phyloP scores from a whole-genome alignment of 2,329 filamentous ascomycete genomes.

The Tolypocladium ovalisporum region DNA sequence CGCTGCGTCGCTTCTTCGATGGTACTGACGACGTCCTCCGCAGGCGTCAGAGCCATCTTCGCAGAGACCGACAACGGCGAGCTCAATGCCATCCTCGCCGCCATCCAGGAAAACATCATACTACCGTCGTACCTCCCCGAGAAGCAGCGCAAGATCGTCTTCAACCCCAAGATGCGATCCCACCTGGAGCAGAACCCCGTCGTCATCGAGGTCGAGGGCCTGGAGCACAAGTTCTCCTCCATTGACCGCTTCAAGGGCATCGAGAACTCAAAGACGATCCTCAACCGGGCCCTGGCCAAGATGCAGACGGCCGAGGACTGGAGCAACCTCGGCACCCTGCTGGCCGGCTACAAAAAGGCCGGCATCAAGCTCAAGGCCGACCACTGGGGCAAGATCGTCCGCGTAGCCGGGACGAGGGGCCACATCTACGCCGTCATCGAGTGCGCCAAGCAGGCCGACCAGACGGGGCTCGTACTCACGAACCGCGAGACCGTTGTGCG shows the following conservation, averaged over 20 bases:
- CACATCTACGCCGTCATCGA: conserved; percentile 37
- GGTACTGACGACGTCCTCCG: conserved; percentile 4
- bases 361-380: conserved; percentile 22
- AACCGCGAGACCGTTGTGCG: conserved; percentile 25
- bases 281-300: conserved; percentile 25
- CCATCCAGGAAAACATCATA: conserved; percentile 48
- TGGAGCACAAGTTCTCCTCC: conserved; percentile 40
- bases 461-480: conserved; percentile 34
- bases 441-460: conserved; percentile 31
- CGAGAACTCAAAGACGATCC: conserved; percentile 27
- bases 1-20: not conserved
- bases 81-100: conserved; percentile 40
- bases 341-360: conserved; percentile 37
- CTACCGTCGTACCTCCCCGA: conserved; percentile 47
- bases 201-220: conserved; percentile 46
- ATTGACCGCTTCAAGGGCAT: conserved; percentile 30
- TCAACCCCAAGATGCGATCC: conserved; percentile 32
- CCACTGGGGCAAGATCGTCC: conserved; percentile 29
- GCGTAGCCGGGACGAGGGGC: conserved; percentile 27
- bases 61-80: conserved; percentile 37
- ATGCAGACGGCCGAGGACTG: conserved; percentile 41
- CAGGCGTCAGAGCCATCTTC: conserved; percentile 32
- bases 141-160: conserved; percentile 42
- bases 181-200: conserved; percentile 44
- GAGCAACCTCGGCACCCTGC: conserved; percentile 38